Percentiles rank a stretch among this genome's conserved stretches.
Conservation (phyloP, 345 rosid genomes). For the Angophora floribunda region DNA sequence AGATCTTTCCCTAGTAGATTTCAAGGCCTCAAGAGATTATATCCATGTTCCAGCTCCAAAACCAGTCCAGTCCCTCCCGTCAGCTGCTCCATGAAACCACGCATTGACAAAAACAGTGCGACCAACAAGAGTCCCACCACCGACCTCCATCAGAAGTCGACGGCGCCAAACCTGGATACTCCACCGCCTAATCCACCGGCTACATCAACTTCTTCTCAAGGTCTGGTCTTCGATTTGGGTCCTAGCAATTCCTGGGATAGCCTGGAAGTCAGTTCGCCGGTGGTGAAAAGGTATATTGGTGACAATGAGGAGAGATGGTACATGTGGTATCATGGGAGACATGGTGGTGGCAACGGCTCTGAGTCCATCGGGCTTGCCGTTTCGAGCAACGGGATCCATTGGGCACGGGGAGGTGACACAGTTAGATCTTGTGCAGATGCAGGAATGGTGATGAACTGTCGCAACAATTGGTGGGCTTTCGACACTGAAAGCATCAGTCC, state of each 20-base stretch:
- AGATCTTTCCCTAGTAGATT: background rate
- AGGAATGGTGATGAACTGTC: constrained; percentile 57
- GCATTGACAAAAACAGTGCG: constrained; percentile 12
- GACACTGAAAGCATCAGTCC: constrained; percentile 63
- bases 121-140: constrained; percentile 3
- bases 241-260: constrained; percentile 26
- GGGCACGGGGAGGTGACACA: constrained; percentile 23
- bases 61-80: background rate
- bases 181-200: constrained; percentile 4
- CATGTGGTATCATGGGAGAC: constrained; percentile 47
- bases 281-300: constrained; percentile 36
- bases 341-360: background rate
- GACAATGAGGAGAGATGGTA: constrained; percentile 46
- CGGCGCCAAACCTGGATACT: background rate
- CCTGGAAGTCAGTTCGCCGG: constrained; percentile 34
- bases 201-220: constrained; percentile 13
- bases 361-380: constrained; percentile 39
- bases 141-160: background rate
- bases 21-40: background rate
- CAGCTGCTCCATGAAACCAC: constrained; percentile 23
- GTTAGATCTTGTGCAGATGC: constrained; percentile 47
- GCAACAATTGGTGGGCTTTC: constrained; percentile 83
- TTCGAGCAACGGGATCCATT: constrained; percentile 41
- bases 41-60: background rate
- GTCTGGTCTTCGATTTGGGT: constrained; percentile 36